Conservation (phyloP, 495 filamentous ascomycete species). For the Peziza echinospora region DNA sequence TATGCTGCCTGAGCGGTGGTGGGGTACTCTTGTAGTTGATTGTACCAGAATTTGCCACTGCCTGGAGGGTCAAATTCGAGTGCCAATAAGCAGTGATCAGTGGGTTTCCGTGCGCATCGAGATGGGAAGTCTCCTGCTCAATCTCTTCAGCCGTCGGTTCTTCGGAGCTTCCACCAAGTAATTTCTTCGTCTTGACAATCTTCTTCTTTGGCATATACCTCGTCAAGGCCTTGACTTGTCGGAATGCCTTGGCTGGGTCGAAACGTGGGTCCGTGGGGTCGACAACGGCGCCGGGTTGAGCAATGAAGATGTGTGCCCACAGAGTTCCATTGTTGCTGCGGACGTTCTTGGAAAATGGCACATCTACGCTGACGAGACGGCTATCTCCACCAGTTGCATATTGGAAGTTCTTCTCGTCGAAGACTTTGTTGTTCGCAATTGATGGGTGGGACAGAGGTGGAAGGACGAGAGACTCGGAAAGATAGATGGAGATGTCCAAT, state of each 20-base stretch:
- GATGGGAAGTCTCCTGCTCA: conserved; percentile 24
- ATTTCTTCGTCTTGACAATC: conserved; percentile 66
- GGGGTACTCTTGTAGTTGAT: conserved; percentile 43
- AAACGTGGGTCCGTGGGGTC: conserved; percentile 54
- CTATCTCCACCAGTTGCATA: conserved; percentile 62
- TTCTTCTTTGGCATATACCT: conserved; percentile 87
- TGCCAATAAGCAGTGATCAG: conserved; percentile 75
- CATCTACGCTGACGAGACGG: conserved; percentile 52
- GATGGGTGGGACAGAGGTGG: conserved; percentile 39
- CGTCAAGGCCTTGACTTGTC: conserved; percentile 68
- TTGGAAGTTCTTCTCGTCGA: conserved; percentile 63
- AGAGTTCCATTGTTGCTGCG: conserved; percentile 87
- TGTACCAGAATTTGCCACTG: conserved; percentile 61
- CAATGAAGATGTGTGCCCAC: conserved; percentile 83
- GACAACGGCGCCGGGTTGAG: conserved; percentile 44
- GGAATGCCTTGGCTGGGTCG: conserved; percentile 50
- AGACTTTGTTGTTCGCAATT: conserved; percentile 34
- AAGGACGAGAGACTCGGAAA: conserved; percentile 50
- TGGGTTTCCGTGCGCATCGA: conserved; percentile 34
- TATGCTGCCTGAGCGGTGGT: conserved; percentile 50
- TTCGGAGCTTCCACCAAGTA: conserved; percentile 41
- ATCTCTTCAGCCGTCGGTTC: conserved; percentile 18
- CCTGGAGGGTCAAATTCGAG: conserved; percentile 73
- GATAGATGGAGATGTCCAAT: conserved; percentile 67
- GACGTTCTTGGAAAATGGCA: conserved; percentile 54